Evolutionary conservation across 169 alveolate genomes (phyloP), one percentile per base, ranked within the genome.

Genomic region (Cryptosporidium sp.): DNA sequence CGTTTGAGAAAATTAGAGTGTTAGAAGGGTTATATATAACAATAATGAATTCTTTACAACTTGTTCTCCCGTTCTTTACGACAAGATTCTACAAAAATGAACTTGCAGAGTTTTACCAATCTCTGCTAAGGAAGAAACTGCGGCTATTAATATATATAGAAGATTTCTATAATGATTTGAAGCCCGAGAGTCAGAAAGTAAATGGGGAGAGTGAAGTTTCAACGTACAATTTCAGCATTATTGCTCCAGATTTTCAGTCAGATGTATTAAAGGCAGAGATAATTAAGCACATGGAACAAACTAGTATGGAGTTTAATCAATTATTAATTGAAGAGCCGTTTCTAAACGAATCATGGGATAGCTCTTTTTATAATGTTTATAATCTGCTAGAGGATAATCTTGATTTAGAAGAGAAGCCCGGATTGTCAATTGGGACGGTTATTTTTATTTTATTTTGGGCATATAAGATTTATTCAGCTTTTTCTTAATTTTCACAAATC

Each of bases 1-100:
- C 89, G 39, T 80, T 80, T 26, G 89, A 80, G 70, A 80, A 80
- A 67, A 62, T 80, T 14, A 41, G 89, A 31, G 89, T 80, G 12
- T 50, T 80, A 31, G 89, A 80, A 6, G 89, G 89, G 33, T 26
- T 80, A 45, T 80, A 80, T 43, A 62, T 80, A 48, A 80, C 89
- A 3, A 14, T 80, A 35, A 80, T 80, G 89, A 80, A 80, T 65
- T 39, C 69, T 37, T 43, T 62, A 18, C 89, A 80, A 16, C 65
- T 80, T 21, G 45, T 80, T 16, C 48, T 80, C n/a, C 89, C 89
- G 12, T 59, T 45, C 7, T 65, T 80, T 23, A 29, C 69, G 0
- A 48, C 62, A 26, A 62, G 23, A 8, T 62, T 62, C 52, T 16
- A 80, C 48, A 80, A 37, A 43, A 35, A 80, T 31, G 89, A 80